Percentiles rank a stretch among this genome's conserved stretches.
These are phyloP conservation scores for Hymenoscyphus occultus DNA, from an alignment of 2,329 filamentous ascomycete species.

Conservation along the genomic window DNA sequence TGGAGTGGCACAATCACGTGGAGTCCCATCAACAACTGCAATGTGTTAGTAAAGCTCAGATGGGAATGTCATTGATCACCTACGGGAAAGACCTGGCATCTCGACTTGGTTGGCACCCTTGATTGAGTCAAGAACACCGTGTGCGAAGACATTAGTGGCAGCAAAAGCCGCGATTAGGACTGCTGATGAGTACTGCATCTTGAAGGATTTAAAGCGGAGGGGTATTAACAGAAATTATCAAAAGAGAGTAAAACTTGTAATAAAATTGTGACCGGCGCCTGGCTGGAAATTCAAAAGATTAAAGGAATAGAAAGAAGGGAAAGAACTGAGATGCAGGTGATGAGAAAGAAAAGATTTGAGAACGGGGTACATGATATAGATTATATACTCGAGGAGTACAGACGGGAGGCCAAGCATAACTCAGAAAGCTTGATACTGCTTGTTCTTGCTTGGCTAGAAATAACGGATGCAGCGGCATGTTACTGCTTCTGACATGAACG, in stretches of 20 bases:
- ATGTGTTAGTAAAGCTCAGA: conserved; percentile 5
- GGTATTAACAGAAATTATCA: conserved; percentile 18
- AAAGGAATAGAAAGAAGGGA: conserved; percentile 23
- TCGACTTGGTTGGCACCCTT: conserved; percentile 56
- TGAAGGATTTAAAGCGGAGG: conserved; percentile 26
- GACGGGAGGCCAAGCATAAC: conserved; percentile 12
- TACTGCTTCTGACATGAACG: conserved; percentile 23
- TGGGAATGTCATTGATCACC: conserved; percentile 30
- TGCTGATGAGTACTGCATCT: conserved; percentile 44
- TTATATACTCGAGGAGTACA: conserved; percentile 28
- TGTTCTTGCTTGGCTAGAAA: conserved; percentile 25
- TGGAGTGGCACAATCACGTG: conserved; percentile 62
- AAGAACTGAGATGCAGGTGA: conserved; percentile 32
- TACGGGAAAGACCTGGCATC: conserved; percentile 59
- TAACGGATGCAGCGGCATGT: conserved; percentile 29
- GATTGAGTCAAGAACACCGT: conserved; percentile 54
- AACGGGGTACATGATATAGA: conserved; percentile 18
- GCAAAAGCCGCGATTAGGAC: conserved; percentile 44
- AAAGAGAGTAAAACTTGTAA: conserved; percentile 18
- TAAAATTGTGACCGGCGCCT: conserved; percentile 31
- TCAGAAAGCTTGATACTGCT: conserved; percentile 12
- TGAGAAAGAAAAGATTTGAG: conserved; percentile 23
- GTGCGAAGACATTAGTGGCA: conserved; percentile 46
- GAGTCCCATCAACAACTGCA: conserved; percentile 61
- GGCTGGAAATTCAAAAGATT: conserved; percentile 25